Base-by-base conservation (phyloP, 148 eudicot genomes). In the Camellia sinensis region DNA sequence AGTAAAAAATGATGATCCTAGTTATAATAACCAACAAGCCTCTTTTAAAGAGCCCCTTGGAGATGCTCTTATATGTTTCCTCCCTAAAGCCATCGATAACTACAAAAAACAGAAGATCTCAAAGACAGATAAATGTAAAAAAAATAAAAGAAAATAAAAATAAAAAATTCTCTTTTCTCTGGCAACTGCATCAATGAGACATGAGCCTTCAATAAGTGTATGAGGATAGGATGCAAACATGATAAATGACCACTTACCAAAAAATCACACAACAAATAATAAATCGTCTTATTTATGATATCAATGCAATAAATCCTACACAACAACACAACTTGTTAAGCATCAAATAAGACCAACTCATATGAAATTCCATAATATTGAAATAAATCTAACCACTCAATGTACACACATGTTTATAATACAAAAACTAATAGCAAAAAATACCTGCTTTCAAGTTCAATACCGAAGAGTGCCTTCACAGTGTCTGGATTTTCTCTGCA, bases 401-500 rank as follows among this genome's bases (percentile, higher is more conserved):
- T 45, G 57, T 48, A 4, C 19, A 12, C 9, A 52, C 13, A 43
- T 40, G 45, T 53, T 18, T 78, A 15, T 46, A 56, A 18, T 9
- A 68, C 40, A 74, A 44, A 14, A 61, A 62, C 17, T 6, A 67
- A 50, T 2, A 4, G 41, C 46, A 76, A 21, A 68, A 74, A 73
- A 19, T 89, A 96, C 99, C 99, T 96, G 97, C 95, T 96, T 78
- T 81, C 87, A 81, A 96, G 91, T 73, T 96, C 93, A 75, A 96
- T 85, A 61, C 98, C 98, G 72, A 96, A 96, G 83, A 96, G 95
- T 71, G 79, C 85, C 88, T 93, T 96, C 89, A 96, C 89, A 2
- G 91, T 73, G 69, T 89, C 94, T 52, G 78, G 84, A 83, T 81
- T 90, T 71, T 86, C 97, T 78, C 98, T 95, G 88, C 90, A 90